Conservation (phyloP, 2,329 filamentous ascomycete genomes). For the Fusarium domesticum region DNA sequence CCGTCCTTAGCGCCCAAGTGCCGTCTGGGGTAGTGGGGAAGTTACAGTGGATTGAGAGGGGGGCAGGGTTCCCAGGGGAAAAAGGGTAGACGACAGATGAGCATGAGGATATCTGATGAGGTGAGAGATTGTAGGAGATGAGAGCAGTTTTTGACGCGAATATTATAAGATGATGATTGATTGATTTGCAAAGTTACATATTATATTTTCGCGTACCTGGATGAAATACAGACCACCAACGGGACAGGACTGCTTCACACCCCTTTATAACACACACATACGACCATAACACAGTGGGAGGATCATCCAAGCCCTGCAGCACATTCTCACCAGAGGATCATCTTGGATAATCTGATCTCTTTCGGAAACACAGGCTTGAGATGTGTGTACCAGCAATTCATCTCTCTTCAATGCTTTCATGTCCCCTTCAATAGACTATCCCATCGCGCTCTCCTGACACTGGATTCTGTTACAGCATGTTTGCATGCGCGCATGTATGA, state of each 20-base stretch:
- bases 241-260: background rate
- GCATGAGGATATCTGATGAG: background rate
- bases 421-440: no score
- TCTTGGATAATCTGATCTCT: no score
- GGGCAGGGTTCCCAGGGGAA: background rate
- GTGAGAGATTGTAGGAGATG: background rate
- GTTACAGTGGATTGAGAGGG: background rate
- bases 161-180: background rate
- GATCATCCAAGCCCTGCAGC: no score
- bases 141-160: no score
- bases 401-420: no score
- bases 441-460: no score
- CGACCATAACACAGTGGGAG: background rate
- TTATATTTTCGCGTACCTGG: no score
- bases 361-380: no score
- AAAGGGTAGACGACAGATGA: background rate
- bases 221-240: background rate
- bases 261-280: background rate
- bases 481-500: no score
- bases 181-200: background rate
- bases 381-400: no score
- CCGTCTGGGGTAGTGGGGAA: constrained; percentile 2
- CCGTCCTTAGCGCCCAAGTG: constrained; percentile 2
- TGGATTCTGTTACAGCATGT: no score
- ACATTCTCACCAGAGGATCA: no score